These are phyloP conservation scores for Trichoderma virens DNA, from an alignment of 495 filamentous ascomycete genomes.

Conservation along the genomic window DNA sequence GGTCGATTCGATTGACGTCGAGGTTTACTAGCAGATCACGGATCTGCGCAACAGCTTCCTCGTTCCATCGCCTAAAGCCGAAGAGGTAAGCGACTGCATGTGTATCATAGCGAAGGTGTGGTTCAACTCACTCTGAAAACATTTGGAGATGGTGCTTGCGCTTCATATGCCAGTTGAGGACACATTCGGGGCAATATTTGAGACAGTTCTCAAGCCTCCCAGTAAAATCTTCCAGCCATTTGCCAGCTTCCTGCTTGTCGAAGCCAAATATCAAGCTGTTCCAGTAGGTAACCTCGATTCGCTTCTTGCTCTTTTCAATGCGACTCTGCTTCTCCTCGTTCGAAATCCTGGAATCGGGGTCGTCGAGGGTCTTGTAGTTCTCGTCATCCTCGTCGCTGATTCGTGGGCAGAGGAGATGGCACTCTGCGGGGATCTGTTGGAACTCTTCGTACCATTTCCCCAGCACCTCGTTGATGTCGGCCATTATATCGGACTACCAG, in stretches of 20 bases:
- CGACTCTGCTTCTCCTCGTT: constrained; percentile 32
- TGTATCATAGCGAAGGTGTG: not conserved
- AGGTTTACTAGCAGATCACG: constrained; percentile 46
- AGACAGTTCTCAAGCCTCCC: constrained; percentile 41
- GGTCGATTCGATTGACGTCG: constrained; percentile 53
- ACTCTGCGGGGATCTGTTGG: constrained; percentile 14
- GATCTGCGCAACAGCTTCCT: constrained; percentile 53
- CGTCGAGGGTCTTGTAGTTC: constrained; percentile 46
- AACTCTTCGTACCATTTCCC: constrained; percentile 24
- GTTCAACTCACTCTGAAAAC: constrained; percentile 40
- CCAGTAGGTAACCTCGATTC: constrained; percentile 52
- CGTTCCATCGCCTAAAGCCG: constrained; percentile 26
- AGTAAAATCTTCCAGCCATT: constrained; percentile 51
- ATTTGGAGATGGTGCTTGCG: constrained; percentile 55
- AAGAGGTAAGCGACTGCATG: constrained; percentile 1
- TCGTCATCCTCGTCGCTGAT: constrained; percentile 34
- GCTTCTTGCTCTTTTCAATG: constrained; percentile 37
- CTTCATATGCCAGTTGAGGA: constrained; percentile 69
- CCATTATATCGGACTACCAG: constrained; percentile 17
- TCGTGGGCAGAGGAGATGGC: constrained; percentile 39
- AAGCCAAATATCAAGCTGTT: constrained; percentile 63
- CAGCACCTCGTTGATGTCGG: constrained; percentile 18
- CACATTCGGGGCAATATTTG: constrained; percentile 68
- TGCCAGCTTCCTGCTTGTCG: constrained; percentile 50
- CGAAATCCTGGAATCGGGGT: constrained; percentile 24